Conservation (phyloP, 495 filamentous ascomycete species). For the Aspergillus sclerotioniger region DNA sequence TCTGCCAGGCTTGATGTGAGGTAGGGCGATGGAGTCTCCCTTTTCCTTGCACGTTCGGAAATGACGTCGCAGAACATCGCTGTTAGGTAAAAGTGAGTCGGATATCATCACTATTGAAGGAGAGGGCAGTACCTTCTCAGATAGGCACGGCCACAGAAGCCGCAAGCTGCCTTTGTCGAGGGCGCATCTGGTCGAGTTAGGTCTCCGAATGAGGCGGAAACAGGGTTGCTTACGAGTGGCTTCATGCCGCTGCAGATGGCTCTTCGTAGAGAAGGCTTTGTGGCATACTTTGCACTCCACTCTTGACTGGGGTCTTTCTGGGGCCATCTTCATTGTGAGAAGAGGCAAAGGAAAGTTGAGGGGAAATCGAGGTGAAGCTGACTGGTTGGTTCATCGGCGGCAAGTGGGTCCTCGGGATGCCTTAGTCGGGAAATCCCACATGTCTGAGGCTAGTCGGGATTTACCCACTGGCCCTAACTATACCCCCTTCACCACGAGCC, state of each 20-base stretch:
- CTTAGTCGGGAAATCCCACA: conserved; percentile 9
- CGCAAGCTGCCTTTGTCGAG: not conserved
- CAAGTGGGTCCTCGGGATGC: not conserved
- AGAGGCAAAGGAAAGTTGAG: not conserved
- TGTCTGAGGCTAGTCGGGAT: not conserved
- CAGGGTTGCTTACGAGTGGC: conserved; percentile 4
- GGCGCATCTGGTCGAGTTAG: not conserved
- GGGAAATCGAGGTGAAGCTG: no score
- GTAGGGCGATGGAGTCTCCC: not conserved
- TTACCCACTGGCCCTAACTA: conserved; percentile 2
- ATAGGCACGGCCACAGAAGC: not conserved
- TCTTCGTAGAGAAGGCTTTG: not conserved
- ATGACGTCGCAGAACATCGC: conserved; percentile 9
- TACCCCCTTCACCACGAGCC: no score
- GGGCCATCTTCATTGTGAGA: not conserved
- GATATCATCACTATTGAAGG: no score
- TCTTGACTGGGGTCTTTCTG: not conserved
- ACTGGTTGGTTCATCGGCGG: not conserved
- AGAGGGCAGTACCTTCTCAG: conserved; percentile 10
- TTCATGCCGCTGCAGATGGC: conserved; percentile 7
- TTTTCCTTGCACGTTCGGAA: conserved; percentile 1
- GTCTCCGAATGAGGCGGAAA: not conserved
- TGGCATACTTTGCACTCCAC: not conserved
- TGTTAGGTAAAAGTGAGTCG: not conserved
- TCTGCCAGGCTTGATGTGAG: not conserved